phyloP scores from a whole-genome alignment of 345 rosid species.

The Dimocarpus longan region DNA sequence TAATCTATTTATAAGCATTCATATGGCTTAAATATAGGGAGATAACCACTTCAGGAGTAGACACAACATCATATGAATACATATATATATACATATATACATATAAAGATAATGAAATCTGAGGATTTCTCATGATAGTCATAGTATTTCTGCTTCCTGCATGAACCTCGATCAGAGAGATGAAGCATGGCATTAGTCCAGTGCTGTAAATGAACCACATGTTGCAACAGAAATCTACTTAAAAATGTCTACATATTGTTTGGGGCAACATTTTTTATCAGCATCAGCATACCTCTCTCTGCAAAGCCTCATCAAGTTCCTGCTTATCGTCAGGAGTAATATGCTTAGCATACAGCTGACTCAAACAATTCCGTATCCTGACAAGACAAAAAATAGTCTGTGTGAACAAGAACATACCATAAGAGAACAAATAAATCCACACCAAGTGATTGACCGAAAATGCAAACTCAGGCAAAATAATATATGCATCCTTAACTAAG shows the following conservation, averaged over 20 bases:
- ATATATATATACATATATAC: too few species aligned
- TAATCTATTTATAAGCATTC: too few species aligned
- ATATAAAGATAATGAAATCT: neutral
- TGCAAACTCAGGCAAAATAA: neutral
- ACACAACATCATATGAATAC: too few species aligned
- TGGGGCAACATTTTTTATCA: neutral
- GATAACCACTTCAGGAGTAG: too few species aligned
- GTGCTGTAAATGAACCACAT: neutral
- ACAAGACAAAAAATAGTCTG: constrained; percentile 10
- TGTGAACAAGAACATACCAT: constrained; percentile 15
- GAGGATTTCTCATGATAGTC: neutral
- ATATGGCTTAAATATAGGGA: too few species aligned
- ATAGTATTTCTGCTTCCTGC: too few species aligned
- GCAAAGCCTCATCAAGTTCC: constrained; percentile 98
- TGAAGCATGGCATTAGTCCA: neutral
- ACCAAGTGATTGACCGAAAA: neutral
- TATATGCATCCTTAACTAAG: neutral
- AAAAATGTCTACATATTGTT: neutral
- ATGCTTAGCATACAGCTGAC: constrained; percentile 91
- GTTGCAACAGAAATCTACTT: neutral
- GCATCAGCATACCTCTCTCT: constrained; percentile 69
- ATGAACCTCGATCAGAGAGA: too few species aligned
- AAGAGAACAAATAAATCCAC: neutral
- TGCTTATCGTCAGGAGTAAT: constrained; percentile 97
- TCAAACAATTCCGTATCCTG: constrained; percentile 85